Conservation (phyloP, 352 stramenopile genomes). For the Pythium guiyangense region DNA sequence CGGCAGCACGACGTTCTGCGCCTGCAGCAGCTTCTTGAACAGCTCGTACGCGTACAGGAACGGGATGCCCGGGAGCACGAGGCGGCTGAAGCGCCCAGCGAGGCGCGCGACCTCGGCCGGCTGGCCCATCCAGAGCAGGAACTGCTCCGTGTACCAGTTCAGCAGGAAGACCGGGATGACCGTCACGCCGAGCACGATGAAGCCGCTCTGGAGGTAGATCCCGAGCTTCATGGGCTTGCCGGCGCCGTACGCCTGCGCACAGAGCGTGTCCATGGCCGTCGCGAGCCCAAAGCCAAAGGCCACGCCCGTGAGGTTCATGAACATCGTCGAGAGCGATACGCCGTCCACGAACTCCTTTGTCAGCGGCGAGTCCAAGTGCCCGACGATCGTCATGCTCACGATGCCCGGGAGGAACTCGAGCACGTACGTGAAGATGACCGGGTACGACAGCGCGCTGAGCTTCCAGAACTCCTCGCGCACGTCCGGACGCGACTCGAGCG, state of each 20-base stretch:
- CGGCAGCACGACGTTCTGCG: conserved; percentile 80
- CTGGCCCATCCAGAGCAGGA: conserved; percentile 69
- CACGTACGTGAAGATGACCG: conserved; percentile 68
- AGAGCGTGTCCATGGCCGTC: conserved; percentile 88
- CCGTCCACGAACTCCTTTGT: conserved; percentile 74
- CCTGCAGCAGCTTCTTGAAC: conserved; percentile 81
- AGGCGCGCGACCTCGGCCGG: conserved; percentile 47
- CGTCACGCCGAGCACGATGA: conserved; percentile 55
- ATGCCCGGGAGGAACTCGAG: conserved; percentile 69
- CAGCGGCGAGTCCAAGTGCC: conserved; percentile 59
- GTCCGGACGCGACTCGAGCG: conserved; percentile 18
- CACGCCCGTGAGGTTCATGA: conserved; percentile 80
- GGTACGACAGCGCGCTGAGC: conserved; percentile 40
- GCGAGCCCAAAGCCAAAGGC: conserved; percentile 73
- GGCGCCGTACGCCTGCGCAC: conserved; percentile 78
- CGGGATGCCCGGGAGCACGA: conserved; percentile 67
- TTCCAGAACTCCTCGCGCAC: conserved; percentile 30
- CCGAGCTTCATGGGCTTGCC: conserved; percentile 67
- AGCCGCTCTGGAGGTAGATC: conserved; percentile 78
- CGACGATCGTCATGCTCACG: conserved; percentile 62
- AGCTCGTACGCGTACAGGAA: conserved; percentile 86
- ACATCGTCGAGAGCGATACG: conserved; percentile 66
- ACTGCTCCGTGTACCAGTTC: conserved; percentile 67
- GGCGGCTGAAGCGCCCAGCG: conserved; percentile 65
- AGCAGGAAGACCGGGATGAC: conserved; percentile 62